Evolutionary conservation across 495 filamentous ascomycete species (phyloP), one percentile per base, ranked within the genome.

Genomic region (Elaphomyces granulatus): DNA sequence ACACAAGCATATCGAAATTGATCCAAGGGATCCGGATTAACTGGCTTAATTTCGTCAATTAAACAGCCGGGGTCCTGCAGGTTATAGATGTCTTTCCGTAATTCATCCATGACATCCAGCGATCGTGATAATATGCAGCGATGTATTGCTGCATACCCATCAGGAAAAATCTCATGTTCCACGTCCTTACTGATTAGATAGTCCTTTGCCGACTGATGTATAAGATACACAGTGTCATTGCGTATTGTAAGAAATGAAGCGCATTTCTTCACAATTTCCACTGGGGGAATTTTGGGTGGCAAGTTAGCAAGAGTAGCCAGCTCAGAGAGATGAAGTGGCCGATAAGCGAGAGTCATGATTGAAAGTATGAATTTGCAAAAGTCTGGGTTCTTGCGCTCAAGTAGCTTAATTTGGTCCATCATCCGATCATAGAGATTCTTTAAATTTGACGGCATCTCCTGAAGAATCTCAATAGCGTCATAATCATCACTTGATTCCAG

Each of bases 131-230:
- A 53, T 19, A 66, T 57, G 1, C 9, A 30, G 14, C 46, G 20
- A 37, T 66, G 63, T 19, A 34, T 19, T 15, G 44, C 20, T 26
- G 48, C 46, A 17, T 30, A 21, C 19, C 46, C 46, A 36, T 50
- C 49, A 20, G 56, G 36, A n/a, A n/a, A n/a, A n/a, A n/a, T n/a
- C n/a, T n/a, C n/a, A n/a, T n/a, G n/a, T n/a, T n/a, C n/a, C n/a
- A n/a, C n/a, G n/a, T n/a, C n/a, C n/a, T n/a, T 38, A 9, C 23
- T 15, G 15, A 41, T 12, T 2, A 68, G 39, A 42, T 50, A 66
- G 21, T 68, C 63, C 23, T 60, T 61, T 9, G 52, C 64, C 9
- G 65, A 69, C 43, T 65, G 61, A 47, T 69, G 59, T 10, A 69
- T 44, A 14, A 66, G 49, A 21, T 42, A 48, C 19, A 69, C 45